phyloP scores from a whole-genome alignment of 2,329 filamentous ascomycete species.

The Fusarium sp. region DNA sequence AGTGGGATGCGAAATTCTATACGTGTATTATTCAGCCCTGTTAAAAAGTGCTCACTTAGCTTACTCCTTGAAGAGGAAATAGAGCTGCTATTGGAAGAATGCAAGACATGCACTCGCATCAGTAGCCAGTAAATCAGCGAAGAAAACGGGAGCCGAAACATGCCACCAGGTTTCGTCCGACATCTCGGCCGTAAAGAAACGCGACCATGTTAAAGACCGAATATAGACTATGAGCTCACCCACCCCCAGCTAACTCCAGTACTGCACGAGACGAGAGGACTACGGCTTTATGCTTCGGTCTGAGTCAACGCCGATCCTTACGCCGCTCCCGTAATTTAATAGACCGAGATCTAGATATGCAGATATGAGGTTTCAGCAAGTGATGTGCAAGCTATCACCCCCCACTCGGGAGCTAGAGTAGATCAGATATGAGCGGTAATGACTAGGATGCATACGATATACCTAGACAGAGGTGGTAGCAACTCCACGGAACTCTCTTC shows the following conservation, averaged over 20 bases:
- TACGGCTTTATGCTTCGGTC: background rate
- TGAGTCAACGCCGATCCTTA: constrained; percentile 1
- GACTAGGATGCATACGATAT: background rate
- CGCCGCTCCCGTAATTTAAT: background rate
- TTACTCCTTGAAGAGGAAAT: background rate
- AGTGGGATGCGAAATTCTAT: constrained; percentile 5
- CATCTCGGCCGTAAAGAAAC: background rate
- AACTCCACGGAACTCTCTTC: background rate
- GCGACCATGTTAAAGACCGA: constrained; percentile 6
- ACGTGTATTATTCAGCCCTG: constrained; percentile 19
- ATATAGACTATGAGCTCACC: background rate
- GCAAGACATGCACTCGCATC: background rate
- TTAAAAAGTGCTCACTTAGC: background rate
- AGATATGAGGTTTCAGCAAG: background rate
- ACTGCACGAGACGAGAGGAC: background rate
- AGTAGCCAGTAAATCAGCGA: background rate
- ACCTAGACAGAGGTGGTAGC: background rate
- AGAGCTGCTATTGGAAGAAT: background rate
- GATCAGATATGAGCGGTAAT: background rate
- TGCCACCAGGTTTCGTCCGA: background rate
- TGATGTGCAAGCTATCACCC: background rate
- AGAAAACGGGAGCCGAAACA: background rate
- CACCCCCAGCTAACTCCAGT: background rate
- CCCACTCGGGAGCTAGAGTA: background rate
- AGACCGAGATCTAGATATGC: constrained; percentile 4